Evolutionary conservation across 345 rosid species (phyloP).

Genomic region (Noccaea caerulescens): DNA sequence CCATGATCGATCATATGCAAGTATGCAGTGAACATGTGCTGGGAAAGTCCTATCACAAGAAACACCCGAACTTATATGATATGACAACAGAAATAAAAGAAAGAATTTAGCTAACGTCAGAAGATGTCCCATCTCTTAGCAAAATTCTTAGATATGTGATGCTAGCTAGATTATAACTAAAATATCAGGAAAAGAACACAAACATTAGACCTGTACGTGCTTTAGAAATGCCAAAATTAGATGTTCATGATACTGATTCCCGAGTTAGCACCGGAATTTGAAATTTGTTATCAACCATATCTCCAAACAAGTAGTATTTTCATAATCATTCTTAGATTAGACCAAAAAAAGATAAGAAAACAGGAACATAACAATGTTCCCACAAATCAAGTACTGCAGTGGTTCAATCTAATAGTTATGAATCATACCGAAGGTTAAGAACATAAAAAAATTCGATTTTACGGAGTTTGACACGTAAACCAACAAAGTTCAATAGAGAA

Average conservation of each 20-base stretch:
- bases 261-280: too few species aligned
- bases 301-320: too few species aligned
- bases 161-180: background rate
- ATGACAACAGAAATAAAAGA: constrained; percentile 5
- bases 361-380: too few species aligned
- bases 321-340: too few species aligned
- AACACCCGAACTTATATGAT: constrained; percentile 15
- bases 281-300: too few species aligned
- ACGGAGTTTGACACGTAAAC: background rate
- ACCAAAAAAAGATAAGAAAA: too few species aligned
- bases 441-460: background rate
- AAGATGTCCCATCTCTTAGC: constrained; percentile 1
- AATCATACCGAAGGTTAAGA: too few species aligned
- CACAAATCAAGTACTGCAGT: too few species aligned
- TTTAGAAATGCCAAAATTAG: background rate
- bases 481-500: background rate
- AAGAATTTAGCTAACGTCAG: background rate
- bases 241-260: background rate
- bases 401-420: too few species aligned
- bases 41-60: constrained; percentile 12
- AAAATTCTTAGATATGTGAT: background rate
- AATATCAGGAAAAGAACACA: background rate
- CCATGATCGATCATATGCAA: constrained; percentile 19
- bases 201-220: too few species aligned
- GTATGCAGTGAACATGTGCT: constrained; percentile 14